Evolutionary conservation across 306 rosid genomes (phyloP), one percentile per base, ranked within the genome.

Genomic region (Oxytropis ochrocephala): DNA sequence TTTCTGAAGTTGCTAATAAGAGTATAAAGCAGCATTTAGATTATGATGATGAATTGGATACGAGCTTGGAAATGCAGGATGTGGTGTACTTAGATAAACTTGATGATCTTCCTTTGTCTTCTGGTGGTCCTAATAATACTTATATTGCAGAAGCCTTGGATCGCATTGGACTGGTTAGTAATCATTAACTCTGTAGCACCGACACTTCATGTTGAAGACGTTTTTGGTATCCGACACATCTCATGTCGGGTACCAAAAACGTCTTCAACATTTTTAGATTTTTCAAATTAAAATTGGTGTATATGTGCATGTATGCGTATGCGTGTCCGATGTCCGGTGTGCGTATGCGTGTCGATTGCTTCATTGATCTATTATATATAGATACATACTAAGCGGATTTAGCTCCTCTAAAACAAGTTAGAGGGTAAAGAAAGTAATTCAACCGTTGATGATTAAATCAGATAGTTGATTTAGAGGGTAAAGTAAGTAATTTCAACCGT

Each of bases 91-190:
- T 85, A 35, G 72, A 75, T 17, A 62, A 65, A 41, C 68, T 85
- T 73, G 86, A 67, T 27, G 44, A 52, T 6, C 78, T 91, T 43
- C 91, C 86, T 7, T 71, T 76, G 44, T 81, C 77, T 43, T 14
- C 55, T 7, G 83, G 73, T 24, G 74, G 64, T 41, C 48, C 79
- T 8, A 68, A 69, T 27, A 68, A 69, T 27, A 50, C 61, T 21
- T 56, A 64, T 8, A 67, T 33, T 42, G 75, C 72, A 14, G 49
- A 77, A 9, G 86, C 87, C 54, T 83, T 89, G 72, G 78, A 82
- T 44, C 86, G 79, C 35, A 85, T 93, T 65, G 98, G 91, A 78
- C 77, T 93, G 81, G 98, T 90, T 87, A 78, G 98, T 90, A 72
- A 82, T 44, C 47, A 68, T 77, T 58, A 33, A 66, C 29, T 24